Base-by-base conservation (phyloP, 768 basidiomycete genomes). In the Lentinula detonsa region DNA sequence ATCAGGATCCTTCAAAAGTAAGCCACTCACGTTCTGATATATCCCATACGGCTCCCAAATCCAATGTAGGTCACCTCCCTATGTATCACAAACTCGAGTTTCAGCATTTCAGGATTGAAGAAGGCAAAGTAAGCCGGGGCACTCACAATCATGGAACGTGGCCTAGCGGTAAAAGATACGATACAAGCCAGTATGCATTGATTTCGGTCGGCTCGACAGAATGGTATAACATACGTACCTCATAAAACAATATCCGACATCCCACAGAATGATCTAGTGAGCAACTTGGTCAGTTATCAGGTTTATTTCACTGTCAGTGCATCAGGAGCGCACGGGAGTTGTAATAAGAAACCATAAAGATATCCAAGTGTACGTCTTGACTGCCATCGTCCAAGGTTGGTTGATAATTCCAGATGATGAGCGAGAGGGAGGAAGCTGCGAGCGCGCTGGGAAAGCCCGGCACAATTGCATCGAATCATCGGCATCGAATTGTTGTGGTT, bases 31-130 rank as follows among this genome's bases (percentile, higher is more conserved):
- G 15, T 86, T 76, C 68, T 92, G 87, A 74, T 93, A 93, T 34
- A 90, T 63, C 33, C 78, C 81, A 68, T 95, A 95, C 2, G 92
- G 92, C 61, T 81, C 76, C 94, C 93, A 96, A 46, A 95, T 82
- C 93, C 93, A 95, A 66, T 94, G 90, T 49, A 95, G 77, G 72
- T 95, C 92, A 3, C 94, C 94, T 0, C 91, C 93, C 78, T 81
- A 50, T 10, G 23, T 15, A n/a, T 39, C 37, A 39, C 0, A 8
- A 28, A 28, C 28, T 16, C 16, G 42, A 16, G 42, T 43, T 43
- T 40, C 15, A 45, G 43, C 7, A 45, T 18, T 7, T 18, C 43
- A 42, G 4, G 31, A 39, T 13, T 57, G 33, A 23, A 4, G 15
- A n/a, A 11, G 34, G 15, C 16, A n/a, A 15, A 31, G 33, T 11